These are phyloP conservation scores for Boletales sp. DNA, from an alignment of 768 basidiomycete species.

Conservation along the genomic window DNA sequence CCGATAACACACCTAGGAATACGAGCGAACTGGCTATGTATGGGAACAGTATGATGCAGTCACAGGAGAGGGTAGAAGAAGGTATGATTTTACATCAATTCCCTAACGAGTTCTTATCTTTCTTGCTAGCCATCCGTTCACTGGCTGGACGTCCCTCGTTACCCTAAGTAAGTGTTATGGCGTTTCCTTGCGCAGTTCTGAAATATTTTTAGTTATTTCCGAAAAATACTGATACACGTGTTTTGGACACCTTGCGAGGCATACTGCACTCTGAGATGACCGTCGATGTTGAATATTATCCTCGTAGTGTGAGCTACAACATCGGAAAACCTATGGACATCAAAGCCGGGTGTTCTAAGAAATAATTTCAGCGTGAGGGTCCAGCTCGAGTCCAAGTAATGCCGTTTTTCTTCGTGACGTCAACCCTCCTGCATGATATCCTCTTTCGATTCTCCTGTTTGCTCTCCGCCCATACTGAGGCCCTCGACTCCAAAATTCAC, in stretches of 20 bases:
- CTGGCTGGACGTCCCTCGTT: constrained; percentile 92
- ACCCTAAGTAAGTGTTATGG: constrained; percentile 67
- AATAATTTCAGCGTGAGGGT: no score
- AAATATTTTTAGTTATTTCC: constrained; percentile 48
- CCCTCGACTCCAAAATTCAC: constrained; percentile 51
- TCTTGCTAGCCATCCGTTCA: constrained; percentile 81
- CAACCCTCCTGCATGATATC: constrained; percentile 25
- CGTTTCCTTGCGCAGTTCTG: constrained; percentile 1
- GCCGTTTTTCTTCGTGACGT: neutral
- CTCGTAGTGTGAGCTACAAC: no score
- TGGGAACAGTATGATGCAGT: constrained; percentile 96
- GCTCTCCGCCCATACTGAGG: constrained; percentile 23
- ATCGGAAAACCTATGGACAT: no score
- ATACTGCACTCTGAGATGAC: neutral
- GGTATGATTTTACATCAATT: constrained; percentile 44
- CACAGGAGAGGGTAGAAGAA: constrained; percentile 81
- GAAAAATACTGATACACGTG: constrained; percentile 53
- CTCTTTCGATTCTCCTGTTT: constrained; percentile 3
- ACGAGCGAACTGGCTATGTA: constrained; percentile 87
- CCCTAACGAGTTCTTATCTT: constrained; percentile 4
- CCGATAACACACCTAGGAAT: constrained; percentile 55
- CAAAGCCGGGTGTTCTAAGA: no score
- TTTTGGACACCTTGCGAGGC: neutral
- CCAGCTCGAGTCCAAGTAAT: no score
- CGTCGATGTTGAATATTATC: no score